Evolutionary conservation across 2,329 filamentous ascomycete genomes (phyloP), one percentile per base, ranked within the genome.

Genomic region (Teratosphaeriaceae sp.): DNA sequence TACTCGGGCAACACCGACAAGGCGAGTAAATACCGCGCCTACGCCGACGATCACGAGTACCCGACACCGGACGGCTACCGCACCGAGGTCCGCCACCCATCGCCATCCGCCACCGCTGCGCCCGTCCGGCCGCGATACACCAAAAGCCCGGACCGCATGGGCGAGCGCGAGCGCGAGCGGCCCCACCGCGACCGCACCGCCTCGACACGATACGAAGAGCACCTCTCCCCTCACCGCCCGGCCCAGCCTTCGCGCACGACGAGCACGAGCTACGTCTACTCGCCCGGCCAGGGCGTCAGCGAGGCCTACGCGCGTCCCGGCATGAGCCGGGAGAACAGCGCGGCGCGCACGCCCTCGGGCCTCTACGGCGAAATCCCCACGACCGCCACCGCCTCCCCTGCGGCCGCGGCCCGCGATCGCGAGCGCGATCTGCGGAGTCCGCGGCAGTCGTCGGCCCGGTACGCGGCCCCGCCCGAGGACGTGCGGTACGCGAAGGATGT

Each of bases 31-130:
- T 56, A 54, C 37, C 47, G 43, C 15, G 50, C 51, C 24, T 60
- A 61, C 18, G 55, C 55, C 2, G 59, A 63, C 26, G 57, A 62
- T 34, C 31, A 43, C 9, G 59, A 62, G n/a, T 56, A 57, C 38
- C 36, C 55, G 8, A 58, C 57, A 5, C 53, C 56, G 5, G 55
- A 59, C 40, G 57, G 54, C 21, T 61, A 59, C 40, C 51, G 50
- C 22, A 58, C 56, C 19, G 53, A 58, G 33, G 39, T 49, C 7
- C 46, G 50, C 12, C 48, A 54, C 21, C 53, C 54, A 5, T 21
- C 38, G 15, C 18, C 18, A 6, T n/a, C n/a, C n/a, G 23, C 9
- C 11, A 23, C 5, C 12, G 38, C 29, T 7, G 19, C 19, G 16
- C 22, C 26, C 15, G n/a, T n/a, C 20, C 31, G 34, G 30, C 48